phyloP scores from a whole-genome alignment of 345 rosid species.

The Populus deltoides region DNA sequence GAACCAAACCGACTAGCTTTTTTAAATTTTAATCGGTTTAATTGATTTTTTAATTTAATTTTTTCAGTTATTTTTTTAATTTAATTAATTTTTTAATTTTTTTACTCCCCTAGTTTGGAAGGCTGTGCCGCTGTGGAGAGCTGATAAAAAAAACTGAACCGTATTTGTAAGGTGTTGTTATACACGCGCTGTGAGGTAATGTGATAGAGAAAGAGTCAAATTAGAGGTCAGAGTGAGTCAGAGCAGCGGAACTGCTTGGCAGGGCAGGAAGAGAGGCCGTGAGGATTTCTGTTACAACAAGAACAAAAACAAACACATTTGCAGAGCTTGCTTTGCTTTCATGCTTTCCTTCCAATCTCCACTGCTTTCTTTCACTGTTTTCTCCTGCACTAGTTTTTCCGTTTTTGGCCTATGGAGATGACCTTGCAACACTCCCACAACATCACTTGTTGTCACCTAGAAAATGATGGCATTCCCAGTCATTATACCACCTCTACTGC shows the following conservation, averaged over 20 bases:
- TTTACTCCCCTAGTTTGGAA: no score
- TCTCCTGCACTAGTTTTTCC: constrained; percentile 22
- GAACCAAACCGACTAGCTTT: no score
- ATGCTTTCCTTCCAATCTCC: background rate
- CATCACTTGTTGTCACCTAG: constrained; percentile 16
- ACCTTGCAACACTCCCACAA: constrained; percentile 35
- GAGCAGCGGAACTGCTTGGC: constrained; percentile 17
- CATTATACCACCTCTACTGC: background rate
- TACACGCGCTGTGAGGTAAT: constrained; percentile 7
- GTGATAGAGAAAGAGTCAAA: constrained; percentile 25
- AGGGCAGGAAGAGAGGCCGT: constrained; percentile 15
- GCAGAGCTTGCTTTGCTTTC: background rate
- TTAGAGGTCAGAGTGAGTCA: constrained; percentile 27
- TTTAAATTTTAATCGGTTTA: no score
- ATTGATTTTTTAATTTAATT: no score
- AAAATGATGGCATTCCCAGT: constrained; percentile 17
- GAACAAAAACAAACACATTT: constrained; percentile 8
- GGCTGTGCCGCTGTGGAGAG: no score
- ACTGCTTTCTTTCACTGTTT: background rate
- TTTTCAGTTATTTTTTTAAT: no score
- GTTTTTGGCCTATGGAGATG: constrained; percentile 20
- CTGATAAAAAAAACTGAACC: no score
- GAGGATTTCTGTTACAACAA: constrained; percentile 30
- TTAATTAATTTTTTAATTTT: no score
- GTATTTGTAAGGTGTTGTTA: no score